Evolutionary conservation across 768 basidiomycete genomes (phyloP).

Genomic region (Pleurotus eryngii): DNA sequence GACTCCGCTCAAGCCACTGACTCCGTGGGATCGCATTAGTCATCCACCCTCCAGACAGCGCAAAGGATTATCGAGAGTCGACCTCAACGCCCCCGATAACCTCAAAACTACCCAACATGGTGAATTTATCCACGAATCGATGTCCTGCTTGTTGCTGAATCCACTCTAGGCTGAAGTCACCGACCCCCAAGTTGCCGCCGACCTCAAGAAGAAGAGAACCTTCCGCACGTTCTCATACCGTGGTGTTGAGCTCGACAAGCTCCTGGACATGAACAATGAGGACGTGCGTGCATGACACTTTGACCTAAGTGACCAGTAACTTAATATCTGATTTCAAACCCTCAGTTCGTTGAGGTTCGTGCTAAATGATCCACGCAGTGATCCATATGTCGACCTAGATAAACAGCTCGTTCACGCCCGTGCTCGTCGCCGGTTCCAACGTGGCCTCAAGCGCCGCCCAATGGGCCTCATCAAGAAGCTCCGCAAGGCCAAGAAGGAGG

Average conservation of each 20-base stretch:
- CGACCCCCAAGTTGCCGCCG: conserved; percentile 91
- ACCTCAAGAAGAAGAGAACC: conserved; percentile 97
- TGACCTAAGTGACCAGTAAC: background rate
- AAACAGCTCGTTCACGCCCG: conserved; percentile 93
- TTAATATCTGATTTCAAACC: background rate
- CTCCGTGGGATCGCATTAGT: conserved; percentile 18
- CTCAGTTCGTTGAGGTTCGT: conserved; percentile 77
- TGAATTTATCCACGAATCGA: background rate
- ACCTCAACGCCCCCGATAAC: conserved; percentile 42
- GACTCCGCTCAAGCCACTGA: conserved; percentile 37
- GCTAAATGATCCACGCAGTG: background rate
- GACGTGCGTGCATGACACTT: conserved; percentile 57
- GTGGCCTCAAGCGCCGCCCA: conserved; percentile 96
- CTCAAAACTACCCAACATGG: conserved; percentile 11
- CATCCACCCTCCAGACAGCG: conserved; percentile 26
- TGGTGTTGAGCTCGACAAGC: conserved; percentile 96
- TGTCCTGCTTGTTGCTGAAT: conserved; percentile 12
- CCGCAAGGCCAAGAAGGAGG: conserved; percentile 99
- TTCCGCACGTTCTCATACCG: conserved; percentile 99
- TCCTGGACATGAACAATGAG: conserved; percentile 94
- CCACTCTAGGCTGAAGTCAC: conserved; percentile 76
- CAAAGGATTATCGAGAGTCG: conserved; percentile 8
- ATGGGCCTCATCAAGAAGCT: conserved; percentile 99
- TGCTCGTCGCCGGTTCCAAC: conserved; percentile 97
- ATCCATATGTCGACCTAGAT: conserved; percentile 2